Evolutionary conservation across 2,329 filamentous ascomycete species (phyloP).

Genomic region (Lecanicillium sp.): DNA sequence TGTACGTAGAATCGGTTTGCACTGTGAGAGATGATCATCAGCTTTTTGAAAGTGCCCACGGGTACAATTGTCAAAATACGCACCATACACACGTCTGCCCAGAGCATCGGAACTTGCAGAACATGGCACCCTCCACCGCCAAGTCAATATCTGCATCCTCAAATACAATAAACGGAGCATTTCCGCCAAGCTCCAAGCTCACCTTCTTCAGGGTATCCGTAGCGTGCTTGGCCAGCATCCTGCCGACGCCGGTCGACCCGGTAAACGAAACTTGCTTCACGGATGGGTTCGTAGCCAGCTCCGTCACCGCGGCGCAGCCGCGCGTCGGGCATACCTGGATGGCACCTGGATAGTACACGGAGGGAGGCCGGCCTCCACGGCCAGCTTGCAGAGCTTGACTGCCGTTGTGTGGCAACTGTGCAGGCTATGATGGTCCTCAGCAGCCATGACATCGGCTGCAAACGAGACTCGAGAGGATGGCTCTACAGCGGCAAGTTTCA

Average conservation of each 20-base stretch:
- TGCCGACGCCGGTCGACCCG: constrained; percentile 62
- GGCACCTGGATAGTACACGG: no score
- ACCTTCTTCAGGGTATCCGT: constrained; percentile 73
- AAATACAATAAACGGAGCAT: constrained; percentile 94
- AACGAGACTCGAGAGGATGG: constrained; percentile 18
- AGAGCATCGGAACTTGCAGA: constrained; percentile 86
- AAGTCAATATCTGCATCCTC: constrained; percentile 85
- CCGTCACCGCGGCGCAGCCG: no score
- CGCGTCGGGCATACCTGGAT: no score
- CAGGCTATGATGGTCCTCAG: constrained; percentile 19
- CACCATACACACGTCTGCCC: constrained; percentile 96
- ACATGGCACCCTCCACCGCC: constrained; percentile 74
- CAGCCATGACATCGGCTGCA: constrained; percentile 18
- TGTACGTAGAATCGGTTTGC: constrained; percentile 80
- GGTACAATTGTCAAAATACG: no score
- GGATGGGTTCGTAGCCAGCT: constrained; percentile 62
- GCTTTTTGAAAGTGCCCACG: no score
- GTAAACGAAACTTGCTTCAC: constrained; percentile 93
- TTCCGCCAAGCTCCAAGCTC: constrained; percentile 88
- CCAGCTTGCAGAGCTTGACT: constrained; percentile 18
- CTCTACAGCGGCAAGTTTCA: constrained; percentile 18
- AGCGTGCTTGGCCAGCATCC: constrained; percentile 81
- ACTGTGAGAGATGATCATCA: no score
- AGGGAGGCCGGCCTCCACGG: no score
- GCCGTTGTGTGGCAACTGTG: constrained; percentile 17